Percentiles rank a stretch among this genome's conserved stretches.
Conservation (phyloP, 257 asterid genomes). For the Solanum sparsipilum region DNA sequence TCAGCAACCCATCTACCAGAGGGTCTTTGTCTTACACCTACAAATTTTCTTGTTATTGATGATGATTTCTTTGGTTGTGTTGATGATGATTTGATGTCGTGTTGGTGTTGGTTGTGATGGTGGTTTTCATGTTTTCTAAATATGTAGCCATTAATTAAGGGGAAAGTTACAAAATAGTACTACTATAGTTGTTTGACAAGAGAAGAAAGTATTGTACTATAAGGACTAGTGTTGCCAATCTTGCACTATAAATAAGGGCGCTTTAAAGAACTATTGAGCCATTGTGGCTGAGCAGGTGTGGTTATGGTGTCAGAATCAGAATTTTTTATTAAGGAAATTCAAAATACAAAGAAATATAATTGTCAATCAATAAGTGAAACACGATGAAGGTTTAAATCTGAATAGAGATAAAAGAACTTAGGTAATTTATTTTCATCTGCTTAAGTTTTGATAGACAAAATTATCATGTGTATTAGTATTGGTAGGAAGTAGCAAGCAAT, state of each 20-base stretch:
- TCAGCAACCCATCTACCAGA: constrained; percentile 95
- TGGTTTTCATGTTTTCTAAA: constrained; percentile 23
- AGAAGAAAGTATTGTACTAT: background rate
- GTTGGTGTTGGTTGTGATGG: constrained; percentile 2
- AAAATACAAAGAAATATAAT: background rate
- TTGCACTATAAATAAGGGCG: background rate
- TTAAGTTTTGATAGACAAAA: background rate
- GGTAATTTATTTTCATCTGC: background rate
- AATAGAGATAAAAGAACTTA: background rate
- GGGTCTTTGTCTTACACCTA: constrained; percentile 79
- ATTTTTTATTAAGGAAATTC: background rate
- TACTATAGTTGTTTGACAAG: background rate
- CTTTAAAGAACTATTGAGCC: background rate
- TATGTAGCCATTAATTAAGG: constrained; percentile 29
- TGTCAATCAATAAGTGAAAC: background rate
- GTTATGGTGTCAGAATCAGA: background rate
- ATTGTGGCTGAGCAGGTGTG: background rate
- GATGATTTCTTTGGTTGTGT: constrained; percentile 17
- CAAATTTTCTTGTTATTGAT: constrained; percentile 33
- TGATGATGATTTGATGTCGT: constrained; percentile 4
- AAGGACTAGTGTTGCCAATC: background rate
- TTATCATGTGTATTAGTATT: background rate
- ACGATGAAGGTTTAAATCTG: background rate
- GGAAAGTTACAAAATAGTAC: background rate
- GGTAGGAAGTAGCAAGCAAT: too few species aligned